Percentiles rank a stretch among this genome's conserved stretches.
Conservation (phyloP, 2,329 filamentous ascomycete genomes). For the Fusarium nodosum region DNA sequence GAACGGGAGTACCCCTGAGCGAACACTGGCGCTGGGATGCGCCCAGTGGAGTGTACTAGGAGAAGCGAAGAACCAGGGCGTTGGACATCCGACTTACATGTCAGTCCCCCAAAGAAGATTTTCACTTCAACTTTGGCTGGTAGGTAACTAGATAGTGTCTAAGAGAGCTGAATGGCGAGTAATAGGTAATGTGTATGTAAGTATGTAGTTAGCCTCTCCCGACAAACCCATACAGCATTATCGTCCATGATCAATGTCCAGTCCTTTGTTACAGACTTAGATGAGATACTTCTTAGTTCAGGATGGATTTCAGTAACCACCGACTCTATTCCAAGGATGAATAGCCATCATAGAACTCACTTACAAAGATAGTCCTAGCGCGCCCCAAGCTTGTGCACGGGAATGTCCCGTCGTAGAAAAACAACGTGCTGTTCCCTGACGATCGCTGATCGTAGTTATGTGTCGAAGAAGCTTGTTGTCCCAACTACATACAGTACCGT, state of each 20-base stretch:
- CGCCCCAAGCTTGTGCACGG: slow-evolving; percentile 13
- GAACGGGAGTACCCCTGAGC: slow-evolving; percentile 46
- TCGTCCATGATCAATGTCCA: not conserved
- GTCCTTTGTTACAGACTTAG: slow-evolving; percentile 24
- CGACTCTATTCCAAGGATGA: not conserved
- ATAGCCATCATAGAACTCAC: slow-evolving; percentile 20
- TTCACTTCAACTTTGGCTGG: slow-evolving; percentile 12
- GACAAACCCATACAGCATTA: not conserved
- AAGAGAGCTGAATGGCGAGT: not conserved
- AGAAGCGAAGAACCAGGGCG: slow-evolving; percentile 30
- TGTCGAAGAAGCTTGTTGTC: slow-evolving; percentile 30
- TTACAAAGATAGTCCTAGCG: slow-evolving; percentile 25
- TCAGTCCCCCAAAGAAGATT: slow-evolving; percentile 33
- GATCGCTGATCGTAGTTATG: slow-evolving; percentile 31
- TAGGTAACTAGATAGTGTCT: slow-evolving; percentile 6
- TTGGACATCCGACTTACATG: slow-evolving; percentile 35
- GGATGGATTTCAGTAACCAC: slow-evolving; percentile 29
- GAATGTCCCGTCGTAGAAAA: slow-evolving; percentile 26
- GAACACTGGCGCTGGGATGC: slow-evolving; percentile 49
- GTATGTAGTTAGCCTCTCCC: not conserved
- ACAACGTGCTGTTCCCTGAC: slow-evolving; percentile 37
- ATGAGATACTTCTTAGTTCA: slow-evolving; percentile 19
- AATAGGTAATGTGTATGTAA: not conserved
- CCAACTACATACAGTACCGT: slow-evolving; percentile 21
- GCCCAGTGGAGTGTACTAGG: slow-evolving; percentile 42